These are phyloP conservation scores for Kewa caespitosa DNA, from an alignment of 179 eudicot genomes.

Conservation along the genomic window DNA sequence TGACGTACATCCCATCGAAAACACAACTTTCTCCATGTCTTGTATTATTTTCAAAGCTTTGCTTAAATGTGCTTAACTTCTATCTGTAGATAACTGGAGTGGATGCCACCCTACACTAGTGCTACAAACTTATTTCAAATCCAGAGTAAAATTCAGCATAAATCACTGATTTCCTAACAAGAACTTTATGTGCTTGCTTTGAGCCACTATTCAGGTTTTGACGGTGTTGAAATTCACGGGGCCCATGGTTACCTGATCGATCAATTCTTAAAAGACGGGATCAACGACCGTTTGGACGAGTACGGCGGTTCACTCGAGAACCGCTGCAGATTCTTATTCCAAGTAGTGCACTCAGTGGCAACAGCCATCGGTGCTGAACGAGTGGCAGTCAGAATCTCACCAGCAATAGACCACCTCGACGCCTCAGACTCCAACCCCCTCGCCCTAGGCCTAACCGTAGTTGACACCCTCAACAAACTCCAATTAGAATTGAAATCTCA, in stretches of 20 bases:
- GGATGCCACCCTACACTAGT: too few relatives aligned
- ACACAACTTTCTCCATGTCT: too few relatives aligned
- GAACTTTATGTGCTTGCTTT: background rate
- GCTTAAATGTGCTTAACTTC: too few relatives aligned
- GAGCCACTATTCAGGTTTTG: slow-evolving; percentile 53
- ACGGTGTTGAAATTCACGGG: slow-evolving; percentile 81
- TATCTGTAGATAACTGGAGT: too few relatives aligned
- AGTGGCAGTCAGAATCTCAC: slow-evolving; percentile 65
- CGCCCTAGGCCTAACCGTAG: slow-evolving; percentile 61
- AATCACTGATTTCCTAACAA: too few relatives aligned
- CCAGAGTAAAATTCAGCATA: too few relatives aligned
- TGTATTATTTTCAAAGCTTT: too few relatives aligned
- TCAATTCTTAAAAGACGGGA: slow-evolving; percentile 77
- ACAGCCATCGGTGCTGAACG: slow-evolving; percentile 63
- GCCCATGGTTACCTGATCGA: slow-evolving; percentile 88
- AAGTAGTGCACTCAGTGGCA: slow-evolving; percentile 57
- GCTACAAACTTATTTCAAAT: too few relatives aligned
- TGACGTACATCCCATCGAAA: too few relatives aligned
- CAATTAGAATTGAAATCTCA: slow-evolving; percentile 37
- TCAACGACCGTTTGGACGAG: slow-evolving; percentile 64
- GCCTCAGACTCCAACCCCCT: slow-evolving; percentile 74
- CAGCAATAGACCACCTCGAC: slow-evolving; percentile 79
- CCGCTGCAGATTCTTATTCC: slow-evolving; percentile 59
- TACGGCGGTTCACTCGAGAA: slow-evolving; percentile 71
- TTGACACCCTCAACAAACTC: slow-evolving; percentile 55